Conservation (phyloP, 495 filamentous ascomycete species). For the Penicillium malachiteum region DNA sequence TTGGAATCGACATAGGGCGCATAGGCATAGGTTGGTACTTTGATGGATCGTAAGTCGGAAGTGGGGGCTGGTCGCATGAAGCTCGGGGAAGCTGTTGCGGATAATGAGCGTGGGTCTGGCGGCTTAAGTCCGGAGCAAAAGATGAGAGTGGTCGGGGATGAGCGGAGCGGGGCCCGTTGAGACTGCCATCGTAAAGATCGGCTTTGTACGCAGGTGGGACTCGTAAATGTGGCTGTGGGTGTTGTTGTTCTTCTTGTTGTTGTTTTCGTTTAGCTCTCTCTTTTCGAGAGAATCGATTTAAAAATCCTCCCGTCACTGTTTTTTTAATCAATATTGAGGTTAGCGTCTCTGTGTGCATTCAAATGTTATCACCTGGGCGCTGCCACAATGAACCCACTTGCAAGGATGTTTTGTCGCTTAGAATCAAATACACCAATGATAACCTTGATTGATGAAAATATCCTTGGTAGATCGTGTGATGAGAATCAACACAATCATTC, state of each 20-base stretch:
- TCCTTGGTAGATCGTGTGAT: constrained; percentile 14
- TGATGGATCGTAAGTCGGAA: constrained; percentile 35
- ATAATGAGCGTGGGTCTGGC: constrained; percentile 13
- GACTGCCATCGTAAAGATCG: constrained; percentile 9
- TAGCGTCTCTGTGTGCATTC: constrained; percentile 11
- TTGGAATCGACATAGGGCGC: constrained; percentile 14
- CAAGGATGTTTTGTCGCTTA: constrained; percentile 10
- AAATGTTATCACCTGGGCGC: constrained; percentile 3
- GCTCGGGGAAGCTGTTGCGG: constrained; percentile 16
- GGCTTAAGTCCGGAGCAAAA: constrained; percentile 27
- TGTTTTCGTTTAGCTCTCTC: constrained; percentile 28
- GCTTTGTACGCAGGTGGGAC: constrained; percentile 21
- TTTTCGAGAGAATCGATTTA: constrained; percentile 27
- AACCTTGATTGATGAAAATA: constrained; percentile 5
- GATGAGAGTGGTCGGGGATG: constrained; percentile 29
- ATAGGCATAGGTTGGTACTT: constrained; percentile 27
- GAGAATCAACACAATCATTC: not conserved
- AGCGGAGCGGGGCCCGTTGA: constrained; percentile 17
- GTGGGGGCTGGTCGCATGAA: constrained; percentile 22
- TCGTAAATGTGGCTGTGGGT: constrained; percentile 4
- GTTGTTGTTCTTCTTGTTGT: constrained; percentile 8
- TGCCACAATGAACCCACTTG: constrained; percentile 19
- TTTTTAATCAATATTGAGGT: constrained; percentile 1
- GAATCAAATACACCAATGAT: constrained; percentile 10
- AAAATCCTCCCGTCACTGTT: constrained; percentile 23